Conservation (phyloP, 164 flowering plant genomes). For the Amborella trichopoda region DNA sequence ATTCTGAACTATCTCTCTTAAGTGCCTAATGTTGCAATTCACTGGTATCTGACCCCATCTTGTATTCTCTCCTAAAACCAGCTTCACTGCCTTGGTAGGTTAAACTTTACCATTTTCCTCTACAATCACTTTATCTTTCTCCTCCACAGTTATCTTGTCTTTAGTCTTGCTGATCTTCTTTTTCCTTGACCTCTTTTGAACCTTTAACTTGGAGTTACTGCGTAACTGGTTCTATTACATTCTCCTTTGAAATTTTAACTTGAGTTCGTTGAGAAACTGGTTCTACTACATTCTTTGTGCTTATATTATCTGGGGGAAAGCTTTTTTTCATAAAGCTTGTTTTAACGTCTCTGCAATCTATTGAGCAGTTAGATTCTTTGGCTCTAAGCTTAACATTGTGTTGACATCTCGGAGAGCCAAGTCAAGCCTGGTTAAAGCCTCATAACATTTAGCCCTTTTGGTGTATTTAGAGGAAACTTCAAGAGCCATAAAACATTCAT, state of each 20-base stretch:
- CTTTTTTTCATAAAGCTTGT: constrained; percentile 26
- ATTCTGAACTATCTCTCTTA: constrained; percentile 44
- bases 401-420: constrained; percentile 64
- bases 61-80: constrained; percentile 83
- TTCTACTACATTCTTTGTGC: constrained; percentile 22
- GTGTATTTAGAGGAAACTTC: constrained; percentile 68
- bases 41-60: constrained; percentile 66
- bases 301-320: too few species aligned
- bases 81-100: constrained; percentile 45
- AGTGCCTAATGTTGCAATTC: constrained; percentile 40
- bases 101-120: constrained; percentile 38
- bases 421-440: constrained; percentile 58
- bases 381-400: constrained; percentile 43
- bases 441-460: constrained; percentile 78
- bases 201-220: constrained; percentile 12
- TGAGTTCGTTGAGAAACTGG: constrained; percentile 28
- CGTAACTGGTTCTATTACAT: constrained; percentile 10
- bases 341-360: constrained; percentile 61
- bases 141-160: constrained; percentile 8
- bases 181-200: constrained; percentile 21
- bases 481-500: constrained; percentile 83
- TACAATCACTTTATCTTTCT: constrained; percentile 47
- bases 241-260: background rate
- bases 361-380: constrained; percentile 53
- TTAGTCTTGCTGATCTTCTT: constrained; percentile 18